Conservation (phyloP, 2,329 filamentous ascomycete genomes). For the Claviceps sp. region DNA sequence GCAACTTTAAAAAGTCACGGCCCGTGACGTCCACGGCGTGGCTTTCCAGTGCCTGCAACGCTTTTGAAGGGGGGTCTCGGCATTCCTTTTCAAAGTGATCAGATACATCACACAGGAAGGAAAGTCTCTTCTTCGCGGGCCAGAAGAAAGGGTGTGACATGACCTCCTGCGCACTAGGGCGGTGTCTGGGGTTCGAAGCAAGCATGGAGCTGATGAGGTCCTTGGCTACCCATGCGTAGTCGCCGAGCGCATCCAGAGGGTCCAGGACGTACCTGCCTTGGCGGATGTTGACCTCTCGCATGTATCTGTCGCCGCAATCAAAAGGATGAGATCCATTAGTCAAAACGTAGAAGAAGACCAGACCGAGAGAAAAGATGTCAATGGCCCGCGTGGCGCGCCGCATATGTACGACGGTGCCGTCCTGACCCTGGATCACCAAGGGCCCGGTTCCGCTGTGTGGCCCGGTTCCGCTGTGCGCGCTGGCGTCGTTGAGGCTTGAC, state of each 20-base stretch:
- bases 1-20: constrained; percentile 62
- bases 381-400: constrained; percentile 88
- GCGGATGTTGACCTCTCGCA: constrained; percentile 94
- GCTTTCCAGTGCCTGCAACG: constrained; percentile 46
- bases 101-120: constrained; percentile 90
- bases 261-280: constrained; percentile 67
- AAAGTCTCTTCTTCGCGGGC: constrained; percentile 74
- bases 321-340: constrained; percentile 88
- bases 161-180: constrained; percentile 64
- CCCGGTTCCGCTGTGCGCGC: constrained; percentile 44
- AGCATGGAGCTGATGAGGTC: constrained; percentile 79
- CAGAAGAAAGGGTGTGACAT: constrained; percentile 97
- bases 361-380: constrained; percentile 91
- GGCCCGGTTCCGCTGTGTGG: constrained; percentile 22
- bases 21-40: constrained; percentile 41
- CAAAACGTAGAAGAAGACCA: constrained; percentile 98
- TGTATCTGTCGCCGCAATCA: constrained; percentile 86
- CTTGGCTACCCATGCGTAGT: constrained; percentile 75
- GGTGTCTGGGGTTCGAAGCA: constrained; percentile 34
- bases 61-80: constrained; percentile 62
- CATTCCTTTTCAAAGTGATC: constrained; percentile 93
- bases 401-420: constrained; percentile 42
- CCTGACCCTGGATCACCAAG: constrained; percentile 39
- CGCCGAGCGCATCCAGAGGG: constrained; percentile 61
- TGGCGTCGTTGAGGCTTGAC: constrained; percentile 31